phyloP scores from a whole-genome alignment of 2,329 filamentous ascomycete genomes.

The Chalaropsis thielavioides region DNA sequence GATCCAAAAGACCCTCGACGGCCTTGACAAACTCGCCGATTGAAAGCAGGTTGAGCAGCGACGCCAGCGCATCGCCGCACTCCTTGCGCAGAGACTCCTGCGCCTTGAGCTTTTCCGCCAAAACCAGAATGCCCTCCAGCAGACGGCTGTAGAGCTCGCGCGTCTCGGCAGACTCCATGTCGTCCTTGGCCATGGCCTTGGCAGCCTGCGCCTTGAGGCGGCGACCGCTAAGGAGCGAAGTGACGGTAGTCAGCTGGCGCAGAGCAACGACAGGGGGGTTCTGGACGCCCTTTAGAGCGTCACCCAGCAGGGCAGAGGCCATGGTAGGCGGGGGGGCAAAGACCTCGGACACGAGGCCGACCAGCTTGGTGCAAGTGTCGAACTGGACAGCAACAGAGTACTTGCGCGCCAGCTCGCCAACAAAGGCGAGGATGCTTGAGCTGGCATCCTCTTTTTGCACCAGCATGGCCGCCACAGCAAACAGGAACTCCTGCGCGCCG shows the following conservation, averaged over 20 bases:
- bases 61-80: conserved; percentile 58
- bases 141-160: conserved; percentile 55
- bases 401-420: conserved; percentile 55
- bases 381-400: conserved; percentile 67
- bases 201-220: conserved; percentile 42
- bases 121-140: conserved; percentile 47
- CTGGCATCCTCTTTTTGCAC: conserved; percentile 63
- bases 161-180: conserved; percentile 50
- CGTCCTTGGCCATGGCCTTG: conserved; percentile 44
- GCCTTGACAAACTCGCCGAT: conserved; percentile 81
- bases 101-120: conserved; percentile 50
- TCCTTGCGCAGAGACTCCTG: conserved; percentile 41
- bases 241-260: conserved; percentile 41
- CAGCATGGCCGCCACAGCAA: conserved; percentile 75
- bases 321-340: conserved; percentile 60
- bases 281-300: conserved; percentile 17
- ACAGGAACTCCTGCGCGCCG: conserved; percentile 74
- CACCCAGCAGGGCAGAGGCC: conserved; percentile 55
- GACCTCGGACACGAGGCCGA: conserved; percentile 61
- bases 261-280: conserved; percentile 38
- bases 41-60: conserved; percentile 70
- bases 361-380: conserved; percentile 59
- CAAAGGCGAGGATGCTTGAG: conserved; percentile 58
- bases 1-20: conserved; percentile 65
- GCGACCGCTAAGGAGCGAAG: conserved; percentile 43